Conservation (phyloP, 371 early-diverging fungal genomes). For the Conidiobolus incongruus region DNA sequence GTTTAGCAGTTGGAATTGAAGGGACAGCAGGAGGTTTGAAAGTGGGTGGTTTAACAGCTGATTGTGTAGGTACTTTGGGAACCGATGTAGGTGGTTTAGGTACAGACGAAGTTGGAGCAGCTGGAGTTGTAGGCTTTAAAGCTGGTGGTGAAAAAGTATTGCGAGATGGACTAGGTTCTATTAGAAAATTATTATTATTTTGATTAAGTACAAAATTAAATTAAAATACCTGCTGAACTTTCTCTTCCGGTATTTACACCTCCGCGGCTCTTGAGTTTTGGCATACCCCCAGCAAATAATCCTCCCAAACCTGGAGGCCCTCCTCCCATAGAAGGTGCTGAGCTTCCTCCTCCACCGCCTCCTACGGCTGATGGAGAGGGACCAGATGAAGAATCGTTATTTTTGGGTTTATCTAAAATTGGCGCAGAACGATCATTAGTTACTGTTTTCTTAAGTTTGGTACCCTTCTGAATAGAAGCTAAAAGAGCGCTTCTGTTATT, state of each 20-base stretch:
- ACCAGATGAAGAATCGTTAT: slow-evolving; percentile 2
- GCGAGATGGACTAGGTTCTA: slow-evolving; percentile 19
- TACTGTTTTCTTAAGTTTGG: slow-evolving; percentile 41
- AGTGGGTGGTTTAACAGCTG: slow-evolving; percentile 10
- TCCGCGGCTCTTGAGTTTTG: slow-evolving; percentile 25
- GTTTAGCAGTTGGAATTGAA: slow-evolving; percentile 8
- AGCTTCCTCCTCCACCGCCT: slow-evolving; percentile 3
- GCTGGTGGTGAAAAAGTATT: not conserved
- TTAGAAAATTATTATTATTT: slow-evolving; percentile 14
- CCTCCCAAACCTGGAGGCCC: slow-evolving; percentile 20
- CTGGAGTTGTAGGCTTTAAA: not conserved
- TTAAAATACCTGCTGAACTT: slow-evolving; percentile 14
- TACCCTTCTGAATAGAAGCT: slow-evolving; percentile 49
- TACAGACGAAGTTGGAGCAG: slow-evolving; percentile 9
- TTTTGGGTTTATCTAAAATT: slow-evolving; percentile 10
- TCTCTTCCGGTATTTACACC: slow-evolving; percentile 14
- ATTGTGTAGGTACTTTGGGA: slow-evolving; percentile 5
- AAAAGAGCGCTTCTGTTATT: slow-evolving; percentile 23
- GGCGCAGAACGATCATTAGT: slow-evolving; percentile 64
- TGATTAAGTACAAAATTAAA: slow-evolving; percentile 17
- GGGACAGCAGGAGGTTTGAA: slow-evolving; percentile 10
- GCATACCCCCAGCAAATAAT: slow-evolving; percentile 40
- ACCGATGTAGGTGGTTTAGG: slow-evolving; percentile 7
- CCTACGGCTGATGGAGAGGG: not conserved
- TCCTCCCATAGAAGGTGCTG: not conserved